Evolutionary conservation across 1,139 yeast species (phyloP), one percentile per base, ranked within the genome.

Genomic region (Chernovozyma aurita): DNA sequence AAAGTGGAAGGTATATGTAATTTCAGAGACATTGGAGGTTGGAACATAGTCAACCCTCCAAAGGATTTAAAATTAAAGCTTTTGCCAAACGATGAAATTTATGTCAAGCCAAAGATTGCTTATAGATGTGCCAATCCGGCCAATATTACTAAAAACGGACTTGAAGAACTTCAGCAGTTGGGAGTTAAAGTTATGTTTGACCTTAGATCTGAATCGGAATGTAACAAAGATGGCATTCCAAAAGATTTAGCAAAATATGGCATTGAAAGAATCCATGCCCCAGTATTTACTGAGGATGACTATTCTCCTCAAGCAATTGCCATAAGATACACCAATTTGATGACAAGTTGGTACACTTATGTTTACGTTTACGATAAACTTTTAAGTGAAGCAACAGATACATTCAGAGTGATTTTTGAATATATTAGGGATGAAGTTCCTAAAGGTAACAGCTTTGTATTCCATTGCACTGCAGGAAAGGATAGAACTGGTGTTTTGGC

Each of bases 391-490:
- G 87, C 87, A 1, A 52, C 48, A 1, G 49, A 46, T 3, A 62
- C 76, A 3, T 78, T 74, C 49, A 65, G 58, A 35, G 51, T 54
- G 2, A 65, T 83, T 24, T 77, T 82, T 46, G 57, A 61, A 34
- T 73, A 63, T 47, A 63, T 86, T 30, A 63, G 79, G 31, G 85
- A 81, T 43, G 64, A 65, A 13, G 17, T 33, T 4, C 36, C 36
- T 9, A 36, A 34, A 24, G 44, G 43, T 18, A 76, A 78, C 2
- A n/a, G n/a, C n/a, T 63, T 85, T 42, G 60, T 83, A 5, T 76
- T 80, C 53, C 94, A 85, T 52, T 86, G 95, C 56, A 78, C 90
- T 2, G 94, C 94, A 1, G 95, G 95, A 2, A 86, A 85, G 53
- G 95, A 87, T 53, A 70, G 95, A 34, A 86, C 95, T 0, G 95